These are phyloP conservation scores for Aspergillus vadensis DNA, from an alignment of 2,329 filamentous ascomycete species.

Conservation along the genomic window DNA sequence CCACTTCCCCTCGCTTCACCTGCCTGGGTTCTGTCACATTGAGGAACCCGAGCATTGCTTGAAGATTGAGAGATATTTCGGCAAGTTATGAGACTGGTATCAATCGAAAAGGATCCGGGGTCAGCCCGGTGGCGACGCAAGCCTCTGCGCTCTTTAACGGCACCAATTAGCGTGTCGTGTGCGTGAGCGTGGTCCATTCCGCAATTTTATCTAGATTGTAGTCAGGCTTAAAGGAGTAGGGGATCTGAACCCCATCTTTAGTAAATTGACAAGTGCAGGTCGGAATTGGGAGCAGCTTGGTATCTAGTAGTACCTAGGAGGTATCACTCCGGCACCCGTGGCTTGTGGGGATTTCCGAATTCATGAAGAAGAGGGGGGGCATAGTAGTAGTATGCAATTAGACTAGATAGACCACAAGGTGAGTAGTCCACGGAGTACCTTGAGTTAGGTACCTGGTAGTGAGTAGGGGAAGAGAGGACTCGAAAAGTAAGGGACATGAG, in stretches of 20 bases:
- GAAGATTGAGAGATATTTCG: neutral
- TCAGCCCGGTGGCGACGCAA: neutral
- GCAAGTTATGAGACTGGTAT: neutral
- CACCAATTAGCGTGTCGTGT: slow-evolving; percentile 2
- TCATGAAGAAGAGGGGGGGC: neutral
- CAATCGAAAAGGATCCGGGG: neutral
- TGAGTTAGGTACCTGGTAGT: too few species aligned
- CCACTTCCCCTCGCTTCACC: neutral
- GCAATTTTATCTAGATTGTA: neutral
- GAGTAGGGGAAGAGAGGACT: neutral
- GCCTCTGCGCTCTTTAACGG: neutral
- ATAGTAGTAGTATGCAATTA: too few species aligned
- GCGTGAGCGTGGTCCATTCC: slow-evolving; percentile 5
- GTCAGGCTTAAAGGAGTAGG: neutral
- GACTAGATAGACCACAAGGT: neutral
- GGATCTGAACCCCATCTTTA: slow-evolving; percentile 3
- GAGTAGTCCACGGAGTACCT: neutral
- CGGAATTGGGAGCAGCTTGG: neutral
- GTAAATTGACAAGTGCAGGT: neutral
- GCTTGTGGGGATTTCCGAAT: neutral
- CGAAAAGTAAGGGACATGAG: slow-evolving; percentile 15
- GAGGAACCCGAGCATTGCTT: neutral
- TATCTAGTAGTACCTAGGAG: neutral
- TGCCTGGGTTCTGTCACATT: neutral
- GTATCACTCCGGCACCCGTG: neutral